A percentile compares a stretch with the other conserved stretches of the same genome.
These are phyloP conservation scores for Nymphaea thermarum DNA, from an alignment of 164 flowering plant species.

Conservation along the genomic window DNA sequence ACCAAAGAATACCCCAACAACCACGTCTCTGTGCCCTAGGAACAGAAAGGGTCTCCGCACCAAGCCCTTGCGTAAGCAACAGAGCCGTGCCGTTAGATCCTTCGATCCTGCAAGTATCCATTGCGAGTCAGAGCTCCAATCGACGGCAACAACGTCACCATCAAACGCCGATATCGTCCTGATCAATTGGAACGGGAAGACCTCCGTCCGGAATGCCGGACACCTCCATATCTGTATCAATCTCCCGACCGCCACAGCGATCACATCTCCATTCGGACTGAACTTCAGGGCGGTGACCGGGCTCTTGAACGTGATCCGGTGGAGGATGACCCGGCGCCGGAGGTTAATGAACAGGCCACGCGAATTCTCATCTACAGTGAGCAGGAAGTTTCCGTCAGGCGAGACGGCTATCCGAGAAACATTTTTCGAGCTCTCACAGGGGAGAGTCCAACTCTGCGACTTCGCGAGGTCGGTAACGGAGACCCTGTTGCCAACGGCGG, in stretches of 20 bases:
- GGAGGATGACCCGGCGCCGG: slow-evolving; percentile 57
- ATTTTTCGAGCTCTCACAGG: slow-evolving; percentile 59
- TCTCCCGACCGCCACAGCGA: slow-evolving; percentile 75
- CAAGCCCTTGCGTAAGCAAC: slow-evolving; percentile 29
- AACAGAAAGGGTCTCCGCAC: slow-evolving; percentile 54
- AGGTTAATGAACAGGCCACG: slow-evolving; percentile 70
- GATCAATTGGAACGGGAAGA: slow-evolving; percentile 70
- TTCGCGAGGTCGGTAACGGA: slow-evolving; percentile 75
- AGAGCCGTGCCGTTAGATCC: slow-evolving; percentile 72
- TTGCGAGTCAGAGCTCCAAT: slow-evolving; percentile 70
- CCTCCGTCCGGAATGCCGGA: slow-evolving; percentile 72
- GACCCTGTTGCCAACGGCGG: slow-evolving; percentile 82
- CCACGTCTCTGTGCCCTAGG: slow-evolving; percentile 66
- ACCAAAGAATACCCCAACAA: slow-evolving; percentile 61
- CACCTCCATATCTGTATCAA: slow-evolving; percentile 79
- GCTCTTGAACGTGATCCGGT: slow-evolving; percentile 66
- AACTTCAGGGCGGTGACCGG: slow-evolving; percentile 49
- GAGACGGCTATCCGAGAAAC: slow-evolving; percentile 70
- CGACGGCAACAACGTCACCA: slow-evolving; percentile 46
- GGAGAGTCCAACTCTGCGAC: slow-evolving; percentile 61
- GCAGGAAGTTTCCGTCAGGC: slow-evolving; percentile 59
- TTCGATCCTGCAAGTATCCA: slow-evolving; percentile 78
- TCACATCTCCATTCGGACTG: slow-evolving; percentile 57
- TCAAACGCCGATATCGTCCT: slow-evolving; percentile 59
- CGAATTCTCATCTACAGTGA: slow-evolving; percentile 61